Conservation (phyloP, 2,329 filamentous ascomycete genomes). For the Fusarium albosuccineum region DNA sequence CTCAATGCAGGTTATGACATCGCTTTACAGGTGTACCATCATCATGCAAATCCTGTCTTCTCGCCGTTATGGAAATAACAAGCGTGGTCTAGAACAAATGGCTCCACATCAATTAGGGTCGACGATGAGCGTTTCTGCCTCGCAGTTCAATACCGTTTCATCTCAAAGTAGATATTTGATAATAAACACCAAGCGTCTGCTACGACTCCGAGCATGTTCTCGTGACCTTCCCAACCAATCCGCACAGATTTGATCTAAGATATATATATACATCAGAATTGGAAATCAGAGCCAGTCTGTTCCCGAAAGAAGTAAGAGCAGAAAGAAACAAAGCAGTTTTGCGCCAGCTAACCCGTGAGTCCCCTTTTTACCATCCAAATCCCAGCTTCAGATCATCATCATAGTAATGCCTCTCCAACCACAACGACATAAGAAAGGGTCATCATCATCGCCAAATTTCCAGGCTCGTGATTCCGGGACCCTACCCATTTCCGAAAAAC, state of each 20-base stretch:
- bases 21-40: background rate
- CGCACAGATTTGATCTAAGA: conserved; percentile 21
- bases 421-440: conserved; percentile 29
- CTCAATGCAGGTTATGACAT: conserved; percentile 4
- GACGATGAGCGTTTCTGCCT: background rate
- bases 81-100: background rate
- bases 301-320: conserved; percentile 17
- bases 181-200: background rate
- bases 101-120: background rate
- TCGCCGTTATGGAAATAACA: background rate
- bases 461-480: conserved; percentile 11
- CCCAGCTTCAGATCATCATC: conserved; percentile 40
- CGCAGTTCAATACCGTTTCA: background rate
- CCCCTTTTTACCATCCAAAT: conserved; percentile 28
- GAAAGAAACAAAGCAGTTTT: conserved; percentile 11
- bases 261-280: conserved; percentile 27
- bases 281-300: conserved; percentile 37
- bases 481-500: background rate
- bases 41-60: background rate
- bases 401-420: conserved; percentile 20
- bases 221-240: conserved; percentile 7
- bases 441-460: conserved; percentile 36
- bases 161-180: conserved; percentile 3
- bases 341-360: conserved; percentile 27
- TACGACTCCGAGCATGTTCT: conserved; percentile 24